phyloP scores from a whole-genome alignment of 2,329 filamentous ascomycete genomes.

The Lecanicillium sp. region DNA sequence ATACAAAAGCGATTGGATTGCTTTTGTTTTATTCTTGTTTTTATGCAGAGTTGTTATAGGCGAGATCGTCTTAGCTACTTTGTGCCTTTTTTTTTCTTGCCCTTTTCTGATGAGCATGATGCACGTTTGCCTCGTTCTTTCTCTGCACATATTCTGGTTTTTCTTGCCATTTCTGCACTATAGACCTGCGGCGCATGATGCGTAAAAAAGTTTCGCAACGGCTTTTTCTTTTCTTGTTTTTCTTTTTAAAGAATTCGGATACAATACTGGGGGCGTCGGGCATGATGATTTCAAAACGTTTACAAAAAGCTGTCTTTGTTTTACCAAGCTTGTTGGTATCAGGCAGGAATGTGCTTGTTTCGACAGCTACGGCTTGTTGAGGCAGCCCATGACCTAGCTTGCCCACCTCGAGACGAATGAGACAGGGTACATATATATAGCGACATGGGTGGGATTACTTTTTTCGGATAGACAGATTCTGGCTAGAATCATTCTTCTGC shows the following conservation, averaged over 20 bases:
- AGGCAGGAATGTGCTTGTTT: background rate
- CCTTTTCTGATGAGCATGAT: slow-evolving; percentile 16
- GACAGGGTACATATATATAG: background rate
- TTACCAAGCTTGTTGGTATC: background rate
- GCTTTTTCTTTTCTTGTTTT: background rate
- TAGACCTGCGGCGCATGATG: slow-evolving; percentile 5
- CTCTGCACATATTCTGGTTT: slow-evolving; percentile 2
- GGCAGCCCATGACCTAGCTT: background rate
- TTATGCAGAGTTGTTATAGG: slow-evolving; percentile 12
- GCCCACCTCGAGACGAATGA: background rate
- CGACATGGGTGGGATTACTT: background rate
- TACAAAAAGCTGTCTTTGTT: background rate
- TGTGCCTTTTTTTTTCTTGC: slow-evolving; percentile 18
- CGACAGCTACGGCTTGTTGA: background rate
- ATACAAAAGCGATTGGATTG: slow-evolving; percentile 8
- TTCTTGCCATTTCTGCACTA: background rate
- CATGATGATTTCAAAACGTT: background rate
- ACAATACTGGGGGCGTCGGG: background rate
- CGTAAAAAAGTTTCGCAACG: too few species aligned
- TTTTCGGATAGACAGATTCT: slow-evolving; percentile 10
- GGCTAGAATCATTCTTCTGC: slow-evolving; percentile 9
- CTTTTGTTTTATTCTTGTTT: slow-evolving; percentile 6
- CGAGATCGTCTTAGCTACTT: slow-evolving; percentile 14
- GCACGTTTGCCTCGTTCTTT: slow-evolving; percentile 11
- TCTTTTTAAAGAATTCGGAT: background rate